These are phyloP conservation scores for Noccaea caerulescens DNA, from an alignment of 345 rosid genomes.

Conservation along the genomic window DNA sequence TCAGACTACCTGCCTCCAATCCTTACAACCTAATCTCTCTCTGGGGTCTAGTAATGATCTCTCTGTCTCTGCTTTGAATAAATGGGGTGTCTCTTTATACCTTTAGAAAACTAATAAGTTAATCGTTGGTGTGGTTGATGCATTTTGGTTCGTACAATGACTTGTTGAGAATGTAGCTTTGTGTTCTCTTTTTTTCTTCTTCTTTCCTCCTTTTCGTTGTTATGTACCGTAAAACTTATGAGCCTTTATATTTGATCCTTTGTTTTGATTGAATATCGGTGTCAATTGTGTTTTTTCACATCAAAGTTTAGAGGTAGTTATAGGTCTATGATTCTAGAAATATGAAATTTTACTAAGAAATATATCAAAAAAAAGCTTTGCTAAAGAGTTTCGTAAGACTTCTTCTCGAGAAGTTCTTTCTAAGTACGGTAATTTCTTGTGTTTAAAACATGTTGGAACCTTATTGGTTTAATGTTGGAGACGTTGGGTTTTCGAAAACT, in stretches of 20 bases:
- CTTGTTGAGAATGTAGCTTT: slow-evolving; percentile 36
- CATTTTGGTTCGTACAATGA: slow-evolving; percentile 31
- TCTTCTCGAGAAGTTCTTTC: slow-evolving; percentile 21
- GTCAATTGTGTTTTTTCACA: not conserved
- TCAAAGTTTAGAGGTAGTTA: not conserved
- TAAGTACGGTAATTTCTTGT: not conserved
- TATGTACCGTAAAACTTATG: slow-evolving; percentile 25
- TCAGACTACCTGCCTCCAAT: slow-evolving; percentile 94
- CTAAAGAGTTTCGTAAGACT: slow-evolving; percentile 16
- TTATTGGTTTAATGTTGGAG: slow-evolving; percentile 31
- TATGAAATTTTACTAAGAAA: too few species aligned
- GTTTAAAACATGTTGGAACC: slow-evolving; percentile 16
- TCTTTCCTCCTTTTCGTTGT: slow-evolving; percentile 1
- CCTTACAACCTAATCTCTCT: slow-evolving; percentile 67
- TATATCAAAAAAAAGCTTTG: not conserved
- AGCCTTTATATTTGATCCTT: slow-evolving; percentile 26
- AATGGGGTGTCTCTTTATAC: slow-evolving; percentile 23
- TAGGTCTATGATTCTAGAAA: too few species aligned
- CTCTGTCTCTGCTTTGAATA: slow-evolving; percentile 28
- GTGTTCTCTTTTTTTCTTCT: not conserved
- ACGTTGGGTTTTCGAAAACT: not conserved
- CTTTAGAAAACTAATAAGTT: slow-evolving; percentile 36
- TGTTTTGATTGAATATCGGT: not conserved
- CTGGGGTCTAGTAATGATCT: slow-evolving; percentile 18
- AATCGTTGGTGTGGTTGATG: slow-evolving; percentile 36